These are phyloP conservation scores for Panicum miliaceum DNA, from an alignment of 176 grass and related monocot species.

Conservation along the genomic window DNA sequence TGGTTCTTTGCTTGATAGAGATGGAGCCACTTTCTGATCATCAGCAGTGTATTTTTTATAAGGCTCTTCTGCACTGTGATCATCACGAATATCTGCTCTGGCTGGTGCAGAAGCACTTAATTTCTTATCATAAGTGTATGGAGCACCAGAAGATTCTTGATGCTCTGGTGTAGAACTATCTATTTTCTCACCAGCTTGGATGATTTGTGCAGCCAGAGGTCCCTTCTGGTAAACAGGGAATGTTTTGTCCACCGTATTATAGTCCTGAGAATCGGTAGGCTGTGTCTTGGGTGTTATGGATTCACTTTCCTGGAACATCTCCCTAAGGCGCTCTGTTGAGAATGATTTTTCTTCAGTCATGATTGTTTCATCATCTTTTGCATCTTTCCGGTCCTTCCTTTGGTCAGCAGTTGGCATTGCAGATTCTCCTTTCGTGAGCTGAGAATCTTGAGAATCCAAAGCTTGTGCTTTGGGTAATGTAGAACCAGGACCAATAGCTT, in stretches of 20 bases:
- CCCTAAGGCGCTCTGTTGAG: constrained; percentile 15
- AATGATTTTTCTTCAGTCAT: constrained; percentile 24
- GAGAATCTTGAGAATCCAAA: constrained; percentile 32
- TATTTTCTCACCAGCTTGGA: constrained; percentile 35
- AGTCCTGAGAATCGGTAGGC: constrained; percentile 20
- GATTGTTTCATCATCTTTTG: neutral
- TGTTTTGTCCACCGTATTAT: constrained; percentile 17
- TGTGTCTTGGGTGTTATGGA: constrained; percentile 23
- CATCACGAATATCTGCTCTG: constrained; percentile 31
- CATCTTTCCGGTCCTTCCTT: constrained; percentile 18
- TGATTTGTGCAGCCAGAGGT: constrained; percentile 1
- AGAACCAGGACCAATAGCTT: constrained; percentile 27
- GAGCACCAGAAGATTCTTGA: constrained; percentile 34
- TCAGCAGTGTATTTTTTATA: constrained; percentile 32
- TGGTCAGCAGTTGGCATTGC: constrained; percentile 24
- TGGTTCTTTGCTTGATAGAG: constrained; percentile 13
- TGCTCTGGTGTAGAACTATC: constrained; percentile 31
- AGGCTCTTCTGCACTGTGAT: constrained; percentile 23
- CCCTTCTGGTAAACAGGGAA: constrained; percentile 25
- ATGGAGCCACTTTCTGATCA: constrained; percentile 41
- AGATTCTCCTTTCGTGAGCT: constrained; percentile 12
- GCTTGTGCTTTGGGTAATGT: constrained; percentile 6
- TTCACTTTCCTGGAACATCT: constrained; percentile 27
- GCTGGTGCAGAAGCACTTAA: constrained; percentile 32
- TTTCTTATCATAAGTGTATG: constrained; percentile 32